Base-by-base conservation (phyloP, 148 eudicot species). In the Amaranthus hypochondriacus region DNA sequence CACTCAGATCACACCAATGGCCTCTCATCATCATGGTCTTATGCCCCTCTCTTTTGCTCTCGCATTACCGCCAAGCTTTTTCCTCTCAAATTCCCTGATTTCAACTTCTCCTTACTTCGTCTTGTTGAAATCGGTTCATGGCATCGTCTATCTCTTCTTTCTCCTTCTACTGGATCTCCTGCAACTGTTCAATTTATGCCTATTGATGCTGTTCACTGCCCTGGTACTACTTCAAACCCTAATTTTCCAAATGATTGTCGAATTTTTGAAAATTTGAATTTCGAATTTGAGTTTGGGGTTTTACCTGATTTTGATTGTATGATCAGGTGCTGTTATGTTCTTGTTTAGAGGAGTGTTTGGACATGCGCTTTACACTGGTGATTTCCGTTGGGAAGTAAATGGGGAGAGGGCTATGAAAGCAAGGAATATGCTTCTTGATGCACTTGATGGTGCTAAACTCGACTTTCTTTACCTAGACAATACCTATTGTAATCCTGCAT, bases 291-390 rank as follows among this genome's bases (percentile, higher is more conserved):
- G 39, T 28, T 28, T 28, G 39, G 39, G 39, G 39, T 28, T 28
- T 28, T 28, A 28, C 39, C 39, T 28, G 39, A 28, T 28, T 28
- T 28, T 28, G 39, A 28, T 28, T 28, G 39, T 28, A 28, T 28
- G 39, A 28, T 28, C 39, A 92, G 97, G 97, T 57, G 88, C 97
- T 50, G 95, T 88, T 48, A 89, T 92, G 97, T 92, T 85, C 73
- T 79, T 92, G 78, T 92, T 92, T 78, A 84, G 84, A 74, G 97
- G 97, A 14, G 87, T 84, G 7, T 92, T 89, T 79, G 97, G 97
- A 52, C 81, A 75, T 60, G 87, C 81, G 86, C 90, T 92, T 57
- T 88, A 83, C 76, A 92, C 95, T 61, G 97, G 97, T 77, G 95
- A 92, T 86, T 92, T 92, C 77, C 95, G 92, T 10, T 92, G 97